Evolutionary conservation across 768 basidiomycete species (phyloP), one percentile per base, ranked within the genome.

Genomic region (Leccinum incarnatum): DNA sequence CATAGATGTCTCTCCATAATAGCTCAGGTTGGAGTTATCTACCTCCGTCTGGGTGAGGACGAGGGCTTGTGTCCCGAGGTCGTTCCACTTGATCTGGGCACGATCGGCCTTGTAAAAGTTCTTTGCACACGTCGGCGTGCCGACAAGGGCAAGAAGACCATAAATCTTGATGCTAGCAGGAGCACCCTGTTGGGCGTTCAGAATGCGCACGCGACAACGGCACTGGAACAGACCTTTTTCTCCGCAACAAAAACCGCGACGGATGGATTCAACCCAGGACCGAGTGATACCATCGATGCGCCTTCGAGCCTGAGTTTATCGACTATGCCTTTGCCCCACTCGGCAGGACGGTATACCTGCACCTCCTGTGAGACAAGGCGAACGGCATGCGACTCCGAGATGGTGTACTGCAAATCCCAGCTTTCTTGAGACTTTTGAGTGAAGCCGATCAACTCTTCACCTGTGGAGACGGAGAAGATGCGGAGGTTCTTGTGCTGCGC

Each of bases 1-100:
- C 68, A 99, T 78, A 54, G 93, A 92, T 2, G 95, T 97, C 78
- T 98, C 96, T 55, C 97, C 97, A 65, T 98, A 99, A 74, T 99
- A 99, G 67, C 89, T 95, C 83, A 92, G 97, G 74, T 96, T 96
- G 49, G 92, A 89, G 71, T 92, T 93, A 69, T 99, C 96, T 54
- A 98, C 95, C 67, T 99, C 97, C 4, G 95, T 96, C 69, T 95
- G 93, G 0, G 96, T 95, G 37, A 98, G 75, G 59, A 98, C 82
- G 56, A 99, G 78, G 2, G 95, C 89, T 68, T 93, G 92, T 0
- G 95, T 96, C 19, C 96, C 97, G 17, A 95, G 83, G 8, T 84
- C 85, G 69, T 98, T 98, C 96, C 96, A 99, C 75, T 98, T 98
- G 75, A 99, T 88, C 67, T 85, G 84, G 4, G 92, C 84, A 50